Percentiles rank a stretch among this genome's conserved stretches.
These are phyloP conservation scores for Penicillium soppii DNA, from an alignment of 495 filamentous ascomycete genomes.

Conservation along the genomic window DNA sequence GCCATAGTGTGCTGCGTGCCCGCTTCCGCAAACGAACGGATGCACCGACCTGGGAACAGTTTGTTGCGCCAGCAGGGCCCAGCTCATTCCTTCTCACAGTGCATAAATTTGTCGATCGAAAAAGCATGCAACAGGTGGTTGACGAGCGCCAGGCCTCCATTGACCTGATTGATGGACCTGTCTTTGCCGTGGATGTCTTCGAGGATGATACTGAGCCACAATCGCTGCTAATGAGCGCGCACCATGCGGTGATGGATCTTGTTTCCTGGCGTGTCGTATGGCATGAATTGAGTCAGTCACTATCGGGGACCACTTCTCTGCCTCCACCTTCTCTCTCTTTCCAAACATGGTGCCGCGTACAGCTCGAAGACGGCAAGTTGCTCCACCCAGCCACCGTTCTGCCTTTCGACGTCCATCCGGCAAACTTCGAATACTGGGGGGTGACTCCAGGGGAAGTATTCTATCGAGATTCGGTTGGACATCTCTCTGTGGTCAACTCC, in stretches of 20 bases:
- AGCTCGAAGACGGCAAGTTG: conserved; percentile 30
- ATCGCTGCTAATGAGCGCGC: conserved; percentile 48
- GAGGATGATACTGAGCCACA: conserved; percentile 29
- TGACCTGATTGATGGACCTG: neutral
- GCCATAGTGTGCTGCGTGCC: neutral
- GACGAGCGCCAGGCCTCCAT: neutral
- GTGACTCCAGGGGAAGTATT: neutral
- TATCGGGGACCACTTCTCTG: conserved; percentile 14
- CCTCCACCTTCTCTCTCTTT: conserved; percentile 43
- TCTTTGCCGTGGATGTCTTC: neutral
- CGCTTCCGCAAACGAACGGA: neutral
- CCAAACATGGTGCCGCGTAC: conserved; percentile 46
- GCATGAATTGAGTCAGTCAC: conserved; percentile 53
- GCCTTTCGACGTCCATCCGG: neutral
- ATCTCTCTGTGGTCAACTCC: neutral
- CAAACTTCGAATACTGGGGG: neutral
- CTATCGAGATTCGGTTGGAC: neutral
- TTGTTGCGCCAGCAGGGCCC: neutral
- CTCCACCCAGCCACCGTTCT: conserved; percentile 5
- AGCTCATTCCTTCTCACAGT: neutral
- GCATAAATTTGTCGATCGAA: neutral
- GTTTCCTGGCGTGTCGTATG: conserved; percentile 56
- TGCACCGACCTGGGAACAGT: neutral
- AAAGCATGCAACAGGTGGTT: neutral
- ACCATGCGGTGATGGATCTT: conserved; percentile 57